Evolutionary conservation across 495 filamentous ascomycete genomes (phyloP).

Genomic region (Penicillium cataractarum): DNA sequence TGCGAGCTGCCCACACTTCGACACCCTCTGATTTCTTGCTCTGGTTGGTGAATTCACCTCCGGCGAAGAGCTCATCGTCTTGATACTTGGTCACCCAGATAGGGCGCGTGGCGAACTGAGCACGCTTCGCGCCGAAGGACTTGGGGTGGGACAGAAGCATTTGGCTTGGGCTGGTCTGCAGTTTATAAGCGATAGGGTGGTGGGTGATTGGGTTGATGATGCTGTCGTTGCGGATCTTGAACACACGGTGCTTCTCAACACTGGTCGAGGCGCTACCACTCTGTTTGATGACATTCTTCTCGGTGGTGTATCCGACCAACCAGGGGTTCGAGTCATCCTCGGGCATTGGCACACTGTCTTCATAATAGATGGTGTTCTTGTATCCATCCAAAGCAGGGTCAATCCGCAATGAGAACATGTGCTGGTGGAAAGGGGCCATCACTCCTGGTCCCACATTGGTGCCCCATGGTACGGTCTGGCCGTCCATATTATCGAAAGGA

Average conservation of each 20-base stretch:
- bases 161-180: slow-evolving; percentile 73
- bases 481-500: slow-evolving; percentile 63
- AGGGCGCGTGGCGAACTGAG: slow-evolving; percentile 80
- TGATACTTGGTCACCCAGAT: slow-evolving; percentile 81
- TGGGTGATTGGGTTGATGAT: slow-evolving; percentile 73
- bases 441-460: slow-evolving; percentile 87
- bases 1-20: slow-evolving; percentile 46
- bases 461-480: slow-evolving; percentile 67
- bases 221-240: slow-evolving; percentile 80
- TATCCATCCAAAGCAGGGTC: slow-evolving; percentile 82
- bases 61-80: slow-evolving; percentile 81
- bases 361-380: slow-evolving; percentile 68
- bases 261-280: slow-evolving; percentile 69
- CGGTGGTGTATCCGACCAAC: slow-evolving; percentile 71
- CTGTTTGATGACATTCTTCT: slow-evolving; percentile 61
- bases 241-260: slow-evolving; percentile 65
- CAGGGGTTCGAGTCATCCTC: slow-evolving; percentile 73
- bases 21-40: slow-evolving; percentile 59
- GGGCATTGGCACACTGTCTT: slow-evolving; percentile 74
- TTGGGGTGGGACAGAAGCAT: slow-evolving; percentile 72
- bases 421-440: slow-evolving; percentile 78
- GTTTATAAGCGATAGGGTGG: slow-evolving; percentile 78
- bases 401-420: slow-evolving; percentile 87
- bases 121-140: slow-evolving; percentile 73
- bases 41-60: slow-evolving; percentile 88